phyloP scores from a whole-genome alignment of 2,329 filamentous ascomycete genomes.

The Xenosphaeropsis pyriputrescens region DNA sequence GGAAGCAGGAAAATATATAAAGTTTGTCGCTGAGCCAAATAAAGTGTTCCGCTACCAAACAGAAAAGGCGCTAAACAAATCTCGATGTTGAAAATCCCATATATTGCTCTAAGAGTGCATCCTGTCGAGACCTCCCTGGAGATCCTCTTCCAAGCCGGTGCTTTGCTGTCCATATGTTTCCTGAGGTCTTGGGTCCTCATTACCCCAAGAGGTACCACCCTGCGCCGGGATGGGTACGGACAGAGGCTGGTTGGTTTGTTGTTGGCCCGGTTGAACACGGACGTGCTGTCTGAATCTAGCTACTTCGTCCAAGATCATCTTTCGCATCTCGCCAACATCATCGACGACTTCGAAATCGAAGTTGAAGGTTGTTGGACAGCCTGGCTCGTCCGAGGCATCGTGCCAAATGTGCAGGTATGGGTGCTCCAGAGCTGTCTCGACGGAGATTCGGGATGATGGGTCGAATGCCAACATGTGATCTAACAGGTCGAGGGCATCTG shows the following conservation, averaged over 20 bases:
- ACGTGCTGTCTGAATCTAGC: conserved; percentile 56
- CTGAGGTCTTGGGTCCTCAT: conserved; percentile 20
- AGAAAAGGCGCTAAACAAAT: background rate
- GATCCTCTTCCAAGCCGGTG: conserved; percentile 19
- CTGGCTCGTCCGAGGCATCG: conserved; percentile 88
- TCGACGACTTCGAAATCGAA: conserved; percentile 98
- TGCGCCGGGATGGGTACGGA: conserved; percentile 17
- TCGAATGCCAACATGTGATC: conserved; percentile 98
- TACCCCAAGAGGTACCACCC: conserved; percentile 13
- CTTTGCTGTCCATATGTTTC: conserved; percentile 16
- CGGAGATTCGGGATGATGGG: conserved; percentile 80
- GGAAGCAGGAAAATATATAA: too few species aligned
- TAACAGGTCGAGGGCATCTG: conserved; percentile 85
- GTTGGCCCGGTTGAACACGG: conserved; percentile 17
- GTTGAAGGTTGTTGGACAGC: conserved; percentile 88
- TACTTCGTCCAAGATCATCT: conserved; percentile 96
- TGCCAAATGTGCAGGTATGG: conserved; percentile 97
- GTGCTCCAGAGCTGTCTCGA: conserved; percentile 92
- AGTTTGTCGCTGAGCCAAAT: too few species aligned
- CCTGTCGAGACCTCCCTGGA: conserved; percentile 20
- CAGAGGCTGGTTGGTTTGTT: conserved; percentile 11
- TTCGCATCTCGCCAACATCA: conserved; percentile 86
- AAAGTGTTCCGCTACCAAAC: too few species aligned
- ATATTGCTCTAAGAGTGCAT: conserved; percentile 11
- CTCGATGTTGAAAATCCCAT: conserved; percentile 1